Conservation (phyloP, 257 asterid species). For the Salvia miltiorrhiza region DNA sequence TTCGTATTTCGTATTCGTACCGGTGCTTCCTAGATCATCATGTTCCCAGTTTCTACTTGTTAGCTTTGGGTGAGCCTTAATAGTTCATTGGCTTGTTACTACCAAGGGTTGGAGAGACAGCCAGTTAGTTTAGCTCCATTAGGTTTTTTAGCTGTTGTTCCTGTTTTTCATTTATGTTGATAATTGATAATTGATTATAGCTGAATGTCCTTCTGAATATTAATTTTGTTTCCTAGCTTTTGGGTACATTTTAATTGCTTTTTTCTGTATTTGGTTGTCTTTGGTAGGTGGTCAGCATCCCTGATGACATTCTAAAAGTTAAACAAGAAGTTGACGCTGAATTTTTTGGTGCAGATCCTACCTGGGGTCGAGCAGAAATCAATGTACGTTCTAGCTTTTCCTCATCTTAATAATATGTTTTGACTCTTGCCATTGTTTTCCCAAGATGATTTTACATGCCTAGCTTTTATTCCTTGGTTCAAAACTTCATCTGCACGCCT, state of each 20-base stretch:
- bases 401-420: not conserved
- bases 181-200: not conserved
- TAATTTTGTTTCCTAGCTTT: not conserved
- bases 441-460: not conserved
- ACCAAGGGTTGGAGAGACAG: not conserved
- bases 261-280: slow-evolving; percentile 7
- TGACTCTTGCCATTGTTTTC: not conserved
- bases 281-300: slow-evolving; percentile 45
- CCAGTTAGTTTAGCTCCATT: not conserved
- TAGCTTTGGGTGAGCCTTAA: not conserved
- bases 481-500: not conserved
- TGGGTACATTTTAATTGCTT: not conserved
- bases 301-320: slow-evolving; percentile 65
- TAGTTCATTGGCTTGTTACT: not conserved
- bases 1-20: too few species aligned
- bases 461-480: not conserved
- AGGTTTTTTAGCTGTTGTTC: not conserved
- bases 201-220: slow-evolving; percentile 4
- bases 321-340: slow-evolving; percentile 83
- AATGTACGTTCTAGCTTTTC: slow-evolving; percentile 42
- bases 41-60: not conserved
- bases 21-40: too few species aligned
- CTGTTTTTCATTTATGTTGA: not conserved
- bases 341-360: slow-evolving; percentile 72
- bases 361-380: slow-evolving; percentile 62